These are phyloP conservation scores for Lactarius akahatsu DNA, from an alignment of 768 basidiomycete species.

Conservation along the genomic window DNA sequence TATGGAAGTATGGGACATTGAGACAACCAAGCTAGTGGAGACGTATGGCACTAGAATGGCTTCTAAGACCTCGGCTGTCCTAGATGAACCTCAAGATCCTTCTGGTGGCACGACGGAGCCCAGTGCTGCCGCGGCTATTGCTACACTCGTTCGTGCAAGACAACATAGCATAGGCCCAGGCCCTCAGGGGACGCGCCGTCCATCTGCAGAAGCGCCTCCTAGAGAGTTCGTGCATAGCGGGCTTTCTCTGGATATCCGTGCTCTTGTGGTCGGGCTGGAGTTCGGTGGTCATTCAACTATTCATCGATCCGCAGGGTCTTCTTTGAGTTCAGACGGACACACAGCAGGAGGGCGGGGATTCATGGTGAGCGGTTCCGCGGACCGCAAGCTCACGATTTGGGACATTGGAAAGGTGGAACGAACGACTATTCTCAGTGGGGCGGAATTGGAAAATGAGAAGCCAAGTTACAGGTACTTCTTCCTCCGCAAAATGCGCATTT, in stretches of 20 bases:
- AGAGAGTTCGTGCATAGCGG: conserved; percentile 37
- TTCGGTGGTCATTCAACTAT: conserved; percentile 67
- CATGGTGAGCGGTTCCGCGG: conserved; percentile 87
- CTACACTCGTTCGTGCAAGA: conserved; percentile 72
- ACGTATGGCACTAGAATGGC: conserved; percentile 63
- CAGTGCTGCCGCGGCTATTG: conserved; percentile 71
- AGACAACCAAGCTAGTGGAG: conserved; percentile 76
- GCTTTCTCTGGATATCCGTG: conserved; percentile 66
- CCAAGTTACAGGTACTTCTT: conserved; percentile 68
- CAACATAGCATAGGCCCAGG: conserved; percentile 41
- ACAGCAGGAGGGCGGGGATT: conserved; percentile 51
- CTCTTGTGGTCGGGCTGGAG: conserved; percentile 68
- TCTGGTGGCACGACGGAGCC: conserved; percentile 55
- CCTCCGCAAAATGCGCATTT: conserved; percentile 1
- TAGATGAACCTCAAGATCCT: conserved; percentile 54
- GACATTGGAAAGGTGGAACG: conserved; percentile 73
- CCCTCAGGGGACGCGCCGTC: conserved; percentile 21
- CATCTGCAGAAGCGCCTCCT: conserved; percentile 35
- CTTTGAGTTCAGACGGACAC: conserved; percentile 26
- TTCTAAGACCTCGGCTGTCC: conserved; percentile 44
- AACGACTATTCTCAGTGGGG: conserved; percentile 76
- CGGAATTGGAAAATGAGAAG: conserved; percentile 71
- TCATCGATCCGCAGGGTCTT: conserved; percentile 32
- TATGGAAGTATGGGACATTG: conserved; percentile 92
- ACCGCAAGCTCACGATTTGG: conserved; percentile 85